Evolutionary conservation across 2,329 filamentous ascomycete species (phyloP).

Genomic region (Cladosporium sp.): DNA sequence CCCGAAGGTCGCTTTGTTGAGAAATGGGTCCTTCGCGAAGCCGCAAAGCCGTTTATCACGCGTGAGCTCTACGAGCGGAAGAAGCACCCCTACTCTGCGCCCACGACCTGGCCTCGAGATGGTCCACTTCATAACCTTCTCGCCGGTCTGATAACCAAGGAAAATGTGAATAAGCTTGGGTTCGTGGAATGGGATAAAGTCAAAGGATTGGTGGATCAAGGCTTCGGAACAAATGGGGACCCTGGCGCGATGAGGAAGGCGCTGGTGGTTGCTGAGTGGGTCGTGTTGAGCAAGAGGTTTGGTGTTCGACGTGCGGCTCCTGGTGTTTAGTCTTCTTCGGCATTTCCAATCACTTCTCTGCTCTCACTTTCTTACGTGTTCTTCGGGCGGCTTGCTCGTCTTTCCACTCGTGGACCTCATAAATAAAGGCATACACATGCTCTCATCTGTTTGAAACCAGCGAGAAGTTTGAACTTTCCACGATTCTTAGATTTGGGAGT

Average conservation of each 20-base stretch:
- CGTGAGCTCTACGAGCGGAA: constrained; percentile 54
- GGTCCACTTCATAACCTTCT: constrained; percentile 49
- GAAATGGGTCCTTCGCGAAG: constrained; percentile 57
- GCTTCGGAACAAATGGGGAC: constrained; percentile 41
- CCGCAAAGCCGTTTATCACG: constrained; percentile 53
- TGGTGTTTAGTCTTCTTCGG: not conserved
- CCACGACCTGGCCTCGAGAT: constrained; percentile 43
- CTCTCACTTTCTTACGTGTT: not conserved
- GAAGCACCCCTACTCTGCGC: constrained; percentile 55
- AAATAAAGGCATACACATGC: not conserved
- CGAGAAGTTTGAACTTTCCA: not conserved
- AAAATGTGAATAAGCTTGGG: constrained; percentile 35
- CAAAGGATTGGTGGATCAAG: constrained; percentile 40
- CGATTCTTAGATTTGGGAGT: not conserved
- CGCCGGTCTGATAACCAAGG: constrained; percentile 33
- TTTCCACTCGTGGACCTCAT: not conserved
- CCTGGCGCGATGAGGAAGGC: constrained; percentile 42
- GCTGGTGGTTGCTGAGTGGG: constrained; percentile 46
- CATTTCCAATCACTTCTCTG: not conserved
- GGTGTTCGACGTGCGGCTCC: constrained; percentile 36
- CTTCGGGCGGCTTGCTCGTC: not conserved
- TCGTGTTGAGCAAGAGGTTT: constrained; percentile 49
- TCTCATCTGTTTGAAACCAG: not conserved
- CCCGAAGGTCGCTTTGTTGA: constrained; percentile 40
- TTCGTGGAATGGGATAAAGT: constrained; percentile 42